Evolutionary conservation across 2,329 filamentous ascomycete species (phyloP), one percentile per base, ranked within the genome.

Genomic region (Ilyonectria robusta): DNA sequence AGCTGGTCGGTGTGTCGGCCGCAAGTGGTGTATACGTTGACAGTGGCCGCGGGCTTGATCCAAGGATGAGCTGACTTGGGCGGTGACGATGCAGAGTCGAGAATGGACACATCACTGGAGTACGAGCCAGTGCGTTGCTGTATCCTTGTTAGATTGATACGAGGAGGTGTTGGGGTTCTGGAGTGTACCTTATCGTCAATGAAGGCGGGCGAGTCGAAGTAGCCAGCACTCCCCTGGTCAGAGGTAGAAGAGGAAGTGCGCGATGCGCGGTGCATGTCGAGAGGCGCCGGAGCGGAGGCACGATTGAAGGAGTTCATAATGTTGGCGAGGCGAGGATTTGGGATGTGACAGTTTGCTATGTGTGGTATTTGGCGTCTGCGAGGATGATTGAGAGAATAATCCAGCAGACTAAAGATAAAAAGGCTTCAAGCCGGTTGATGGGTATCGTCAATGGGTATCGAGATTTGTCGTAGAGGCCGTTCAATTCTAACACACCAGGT

Each of bases 1-100:
- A 83, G 86, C 71, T 88, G 85, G 70, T 87, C 82, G 44, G 85
- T 85, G 76, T 88, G 86, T 15, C 87, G 81, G 15, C 87, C 87
- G 67, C 87, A 88, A 65, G 86, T 85, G 40, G 86, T 88, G 77
- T 87, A 83, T 47, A 84, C 82, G 67, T 88, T 88, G 70, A 84
- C 81, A 9, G 80, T 82, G 21, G 80, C 82, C n/a, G 80, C 74
- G 8, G 81, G 72, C 71, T 78, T 81, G 70, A 81, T 70, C 63
- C 77, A 77, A 59, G 70, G 69, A 67, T 79, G 78, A 19, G 80
- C 73, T 6, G 75, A 71, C 62, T 78, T 80, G 64, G 79, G 73
- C 48, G 73, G 73, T 44, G 76, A 74, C 19, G 76, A 70, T 29
- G 75, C 62, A 19, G 76, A 73, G 21, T 71, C 70, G 40, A 70